These are phyloP conservation scores for Alternaria triticimaculans DNA, from an alignment of 2,329 filamentous ascomycete genomes.

Conservation along the genomic window DNA sequence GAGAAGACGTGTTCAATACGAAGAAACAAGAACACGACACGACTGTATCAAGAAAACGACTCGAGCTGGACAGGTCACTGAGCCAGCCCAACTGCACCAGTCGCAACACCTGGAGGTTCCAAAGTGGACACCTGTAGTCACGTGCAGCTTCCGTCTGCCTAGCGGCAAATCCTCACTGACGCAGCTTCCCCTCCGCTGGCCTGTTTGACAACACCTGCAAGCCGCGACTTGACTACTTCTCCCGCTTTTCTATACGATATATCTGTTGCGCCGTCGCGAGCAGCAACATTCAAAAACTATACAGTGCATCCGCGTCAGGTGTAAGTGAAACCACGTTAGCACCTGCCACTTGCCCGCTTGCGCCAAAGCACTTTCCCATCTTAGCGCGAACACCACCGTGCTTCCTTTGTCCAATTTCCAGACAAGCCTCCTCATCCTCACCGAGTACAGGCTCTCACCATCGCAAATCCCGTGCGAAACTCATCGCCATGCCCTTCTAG, in stretches of 20 bases:
- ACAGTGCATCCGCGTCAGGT: background rate
- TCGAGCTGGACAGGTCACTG: constrained; percentile 7
- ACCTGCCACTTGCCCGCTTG: constrained; percentile 9
- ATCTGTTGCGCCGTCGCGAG: background rate
- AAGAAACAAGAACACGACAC: background rate
- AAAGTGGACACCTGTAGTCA: constrained; percentile 32
- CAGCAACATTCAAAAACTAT: background rate
- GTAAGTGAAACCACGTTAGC: background rate
- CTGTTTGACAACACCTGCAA: background rate
- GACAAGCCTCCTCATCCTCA: constrained; percentile 7
- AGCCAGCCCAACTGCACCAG: constrained; percentile 15
- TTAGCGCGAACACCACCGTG: constrained; percentile 18
- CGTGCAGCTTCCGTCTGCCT: constrained; percentile 25
- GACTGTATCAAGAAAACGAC: background rate
- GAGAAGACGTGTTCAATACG: background rate
- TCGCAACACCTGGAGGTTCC: constrained; percentile 33
- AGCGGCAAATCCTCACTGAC: constrained; percentile 16
- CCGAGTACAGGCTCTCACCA: background rate
- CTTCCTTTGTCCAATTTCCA: constrained; percentile 22
- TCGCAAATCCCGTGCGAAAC: background rate
- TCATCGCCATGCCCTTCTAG: constrained; percentile 18
- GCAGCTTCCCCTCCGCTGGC: constrained; percentile 11
- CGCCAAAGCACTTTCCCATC: constrained; percentile 11
- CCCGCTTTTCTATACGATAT: background rate
- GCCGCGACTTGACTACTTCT: background rate